Evolutionary conservation across 345 rosid species (phyloP), one percentile per base, ranked within the genome.

Genomic region (Eucalyptus camaldulensis): DNA sequence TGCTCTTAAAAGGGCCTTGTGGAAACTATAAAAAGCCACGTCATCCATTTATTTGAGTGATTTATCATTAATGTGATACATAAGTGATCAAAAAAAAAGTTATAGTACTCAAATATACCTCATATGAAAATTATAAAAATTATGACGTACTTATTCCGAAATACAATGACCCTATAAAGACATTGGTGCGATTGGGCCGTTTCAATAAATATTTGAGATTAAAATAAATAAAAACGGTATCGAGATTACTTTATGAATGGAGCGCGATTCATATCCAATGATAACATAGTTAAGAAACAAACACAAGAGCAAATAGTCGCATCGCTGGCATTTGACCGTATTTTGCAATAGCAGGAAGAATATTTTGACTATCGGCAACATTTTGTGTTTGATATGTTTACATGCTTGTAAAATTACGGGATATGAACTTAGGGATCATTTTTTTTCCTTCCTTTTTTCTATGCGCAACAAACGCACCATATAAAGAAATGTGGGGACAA

Each of bases 11-110:
- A 56, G 29, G 29, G 29, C 27, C 29, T 24, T 22, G 6, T 10
- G 27, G 1, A 22, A 10, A 0, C 1, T 56, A 56, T 56, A 56
- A 56, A 56, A 56, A 22, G 3, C 29, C 29, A 4, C 1, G 1
- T 56, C 0, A 11, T 0, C 4, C 15, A 60, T 60, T 60, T 24
- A 24, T 25, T 12, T 27, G 31, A 27, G 24, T 5, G 1, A 56
- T 56, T 56, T 56, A 21, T 22, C 62, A 56, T 4, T 6, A 10
- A 4, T 4, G 4, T 24, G 62, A 56, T 4, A 2, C 13, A 24
- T 56, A 24, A 56, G 1, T 22, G 0, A 24, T 24, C 6, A 24
- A 56, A 56, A 56, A 56, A 16, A 56, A 56, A 56, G 1, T 56
- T 56, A 24, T 25, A 3, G 0, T 10, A 56, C 29, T 9, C 13